A percentile compares a stretch with the other conserved stretches of the same genome.
These are phyloP conservation scores for Boletus rex-veris DNA, from an alignment of 768 basidiomycete species.

Conservation along the genomic window DNA sequence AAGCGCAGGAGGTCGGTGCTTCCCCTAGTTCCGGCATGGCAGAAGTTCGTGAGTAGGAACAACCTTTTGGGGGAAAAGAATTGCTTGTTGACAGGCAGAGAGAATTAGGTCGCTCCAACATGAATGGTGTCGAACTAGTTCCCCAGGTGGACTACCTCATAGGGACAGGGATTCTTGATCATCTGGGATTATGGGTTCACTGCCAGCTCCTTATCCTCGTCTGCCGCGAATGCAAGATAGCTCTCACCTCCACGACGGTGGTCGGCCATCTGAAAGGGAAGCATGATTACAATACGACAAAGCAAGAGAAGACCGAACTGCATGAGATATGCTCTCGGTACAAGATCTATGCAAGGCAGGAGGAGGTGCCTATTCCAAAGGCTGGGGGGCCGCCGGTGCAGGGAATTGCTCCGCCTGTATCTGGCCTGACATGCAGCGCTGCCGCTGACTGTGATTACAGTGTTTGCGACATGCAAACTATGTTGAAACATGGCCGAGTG, in stretches of 20 bases:
- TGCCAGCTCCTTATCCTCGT: neutral
- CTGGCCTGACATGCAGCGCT: too few relatives aligned
- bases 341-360: neutral
- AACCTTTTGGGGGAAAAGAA: neutral
- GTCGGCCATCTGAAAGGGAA: neutral
- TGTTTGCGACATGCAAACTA: too few relatives aligned
- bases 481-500: too few relatives aligned
- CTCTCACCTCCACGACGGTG: neutral
- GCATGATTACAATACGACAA: neutral
- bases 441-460: too few relatives aligned
- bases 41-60: neutral
- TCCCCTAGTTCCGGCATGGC: neutral
- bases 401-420: neutral
- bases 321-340: neutral
- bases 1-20: neutral
- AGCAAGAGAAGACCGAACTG: neutral
- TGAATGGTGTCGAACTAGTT: neutral
- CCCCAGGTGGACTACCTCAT: neutral
- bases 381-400: conserved; percentile 2
- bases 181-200: neutral
- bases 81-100: neutral
- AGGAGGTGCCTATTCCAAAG: neutral
- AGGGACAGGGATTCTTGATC: neutral
- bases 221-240: neutral
- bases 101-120: neutral